Base-by-base conservation (phyloP, 1,284 basidiomycete species). In the Cryptococcus wingfieldii region DNA sequence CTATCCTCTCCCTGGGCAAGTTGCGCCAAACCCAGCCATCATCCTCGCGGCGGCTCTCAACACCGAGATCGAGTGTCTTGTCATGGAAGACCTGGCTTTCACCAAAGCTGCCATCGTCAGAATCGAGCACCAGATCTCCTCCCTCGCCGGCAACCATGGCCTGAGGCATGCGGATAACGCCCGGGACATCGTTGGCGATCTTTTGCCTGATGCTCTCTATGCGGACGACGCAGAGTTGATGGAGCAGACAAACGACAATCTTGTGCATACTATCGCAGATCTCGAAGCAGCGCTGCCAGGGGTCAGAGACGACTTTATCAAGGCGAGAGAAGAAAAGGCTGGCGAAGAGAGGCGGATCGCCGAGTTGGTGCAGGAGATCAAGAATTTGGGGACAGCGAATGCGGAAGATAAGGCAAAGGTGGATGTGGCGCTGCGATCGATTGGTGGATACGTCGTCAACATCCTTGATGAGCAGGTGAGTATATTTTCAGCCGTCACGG, bases 11-110 rank as follows among this genome's bases (percentile, higher is more conserved):
- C 38, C n/a, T 31, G 48, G 14, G 28, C 55, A 42, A 14, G 13
- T 45, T 23, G 18, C 27, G 8, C 18, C 38, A 10, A 60, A 57
- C 41, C 52, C 59, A 5, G 46, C 53, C 8, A 50, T 51, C 23
- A 53, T 51, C n/a, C 28, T 60, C 13, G 66, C 71, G 2, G 62
- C 68, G 1, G 65, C 67, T 3, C 59, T 73, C 56, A 70, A 70
- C 52, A 58, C 65, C 25, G 72, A 75, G 54, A 69, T 73, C 55
- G 71, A 73, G 55, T 60, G 65, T 50, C 50, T 65, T 16, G 54
- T 75, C 13, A 65, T 66, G 34, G 70, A 72, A 23, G 72, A 75
- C 31, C 48, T 72, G 10, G 68, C 64, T 1, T 44, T 52, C 37
- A 72, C 70, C 0, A 66, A 69, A 51, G 63, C 63, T 2, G 66